Evolutionary conservation across 495 filamentous ascomycete genomes (phyloP).

Genomic region (Podospora fimiseda): DNA sequence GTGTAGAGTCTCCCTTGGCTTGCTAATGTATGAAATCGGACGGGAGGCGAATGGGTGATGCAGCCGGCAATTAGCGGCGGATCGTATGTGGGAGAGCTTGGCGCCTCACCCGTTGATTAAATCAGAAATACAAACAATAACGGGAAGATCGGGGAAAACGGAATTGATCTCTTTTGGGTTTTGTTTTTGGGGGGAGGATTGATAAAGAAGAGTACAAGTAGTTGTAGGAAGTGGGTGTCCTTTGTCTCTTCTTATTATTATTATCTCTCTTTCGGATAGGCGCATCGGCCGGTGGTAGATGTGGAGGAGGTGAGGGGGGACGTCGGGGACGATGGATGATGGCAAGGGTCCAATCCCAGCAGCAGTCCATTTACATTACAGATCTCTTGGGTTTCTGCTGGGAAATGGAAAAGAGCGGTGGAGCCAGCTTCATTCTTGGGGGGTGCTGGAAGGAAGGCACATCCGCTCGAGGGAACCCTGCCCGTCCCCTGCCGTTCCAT

Average conservation of each 20-base stretch:
- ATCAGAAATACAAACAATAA: background rate
- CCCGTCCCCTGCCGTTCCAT: too few species aligned
- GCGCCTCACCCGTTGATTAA: background rate
- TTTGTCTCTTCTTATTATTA: conserved; percentile 1
- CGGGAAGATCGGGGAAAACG: too few species aligned
- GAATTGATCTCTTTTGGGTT: background rate
- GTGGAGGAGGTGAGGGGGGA: background rate
- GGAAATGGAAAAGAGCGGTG: conserved; percentile 17
- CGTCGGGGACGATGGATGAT: background rate
- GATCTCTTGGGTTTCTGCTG: conserved; percentile 11
- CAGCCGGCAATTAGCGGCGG: background rate
- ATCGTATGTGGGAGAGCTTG: background rate
- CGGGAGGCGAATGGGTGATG: background rate
- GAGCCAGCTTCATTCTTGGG: conserved; percentile 10
- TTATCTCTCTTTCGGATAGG: background rate
- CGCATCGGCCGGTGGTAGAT: background rate
- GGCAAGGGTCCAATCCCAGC: conserved; percentile 9
- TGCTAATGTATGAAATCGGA: background rate
- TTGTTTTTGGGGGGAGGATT: background rate
- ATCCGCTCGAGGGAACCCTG: conserved; percentile 13
- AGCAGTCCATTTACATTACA: too few species aligned
- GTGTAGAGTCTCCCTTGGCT: background rate
- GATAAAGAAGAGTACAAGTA: background rate
- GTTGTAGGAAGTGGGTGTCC: background rate
- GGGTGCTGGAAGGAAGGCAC: conserved; percentile 10